Conservation (phyloP, 257 asterid genomes). For the Nicotiana knightiana region DNA sequence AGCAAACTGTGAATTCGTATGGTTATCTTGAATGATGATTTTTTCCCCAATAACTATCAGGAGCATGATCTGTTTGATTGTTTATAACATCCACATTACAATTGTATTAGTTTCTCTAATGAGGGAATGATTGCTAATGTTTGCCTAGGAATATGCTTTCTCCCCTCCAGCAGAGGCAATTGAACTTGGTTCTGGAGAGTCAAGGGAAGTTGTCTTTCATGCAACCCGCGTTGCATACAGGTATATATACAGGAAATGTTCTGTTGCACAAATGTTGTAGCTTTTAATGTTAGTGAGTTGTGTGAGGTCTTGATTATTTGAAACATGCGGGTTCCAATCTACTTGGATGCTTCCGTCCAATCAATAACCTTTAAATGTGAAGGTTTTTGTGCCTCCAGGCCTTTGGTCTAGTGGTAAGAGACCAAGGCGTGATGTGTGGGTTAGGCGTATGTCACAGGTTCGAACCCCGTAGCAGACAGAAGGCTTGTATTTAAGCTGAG, state of each 20-base stretch:
- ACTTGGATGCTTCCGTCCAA: neutral
- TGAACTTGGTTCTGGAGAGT: slow-evolving; percentile 89
- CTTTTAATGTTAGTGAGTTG: neutral
- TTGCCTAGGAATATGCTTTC: slow-evolving; percentile 82
- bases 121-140: slow-evolving; percentile 14
- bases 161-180: slow-evolving; percentile 88
- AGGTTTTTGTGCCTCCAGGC: neutral
- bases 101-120: neutral
- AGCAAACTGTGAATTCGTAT: neutral
- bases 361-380: neutral
- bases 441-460: neutral
- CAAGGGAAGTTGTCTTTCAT: slow-evolving; percentile 68
- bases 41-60: neutral
- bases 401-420: neutral
- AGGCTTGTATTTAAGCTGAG: neutral
- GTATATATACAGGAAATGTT: slow-evolving; percentile 26
- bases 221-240: slow-evolving; percentile 95
- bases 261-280: neutral
- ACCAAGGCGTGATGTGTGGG: neutral
- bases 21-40: neutral
- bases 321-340: neutral
- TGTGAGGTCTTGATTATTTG: neutral
- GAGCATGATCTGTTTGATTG: neutral
- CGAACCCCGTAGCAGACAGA: neutral
- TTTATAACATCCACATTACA: neutral